A percentile compares a stretch with the other conserved stretches of the same genome.
Conservation (phyloP, 352 stramenopile genomes). For the Phytophthora kernoviae region DNA sequence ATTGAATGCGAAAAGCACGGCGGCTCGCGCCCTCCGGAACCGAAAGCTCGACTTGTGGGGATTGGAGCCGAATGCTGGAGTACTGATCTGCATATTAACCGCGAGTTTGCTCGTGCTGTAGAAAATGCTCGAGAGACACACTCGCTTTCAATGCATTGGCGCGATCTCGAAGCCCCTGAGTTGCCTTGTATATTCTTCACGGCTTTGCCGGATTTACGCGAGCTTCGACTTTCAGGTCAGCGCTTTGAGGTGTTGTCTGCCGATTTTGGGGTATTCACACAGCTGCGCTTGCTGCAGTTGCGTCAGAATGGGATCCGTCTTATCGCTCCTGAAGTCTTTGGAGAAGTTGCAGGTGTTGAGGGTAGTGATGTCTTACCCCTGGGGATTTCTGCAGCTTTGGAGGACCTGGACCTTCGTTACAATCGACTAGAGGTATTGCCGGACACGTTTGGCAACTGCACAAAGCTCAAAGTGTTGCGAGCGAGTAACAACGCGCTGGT, state of each 20-base stretch:
- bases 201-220: conserved; percentile 36
- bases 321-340: conserved; percentile 54
- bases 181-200: conserved; percentile 61
- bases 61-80: conserved; percentile 67
- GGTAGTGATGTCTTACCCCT: background rate
- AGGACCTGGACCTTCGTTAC: conserved; percentile 73
- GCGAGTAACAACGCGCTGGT: conserved; percentile 55
- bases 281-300: conserved; percentile 62
- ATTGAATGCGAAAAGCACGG: conserved; percentile 46
- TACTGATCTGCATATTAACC: conserved; percentile 72
- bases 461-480: conserved; percentile 45
- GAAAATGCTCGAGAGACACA: conserved; percentile 36
- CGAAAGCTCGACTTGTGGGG: conserved; percentile 43
- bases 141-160: conserved; percentile 74
- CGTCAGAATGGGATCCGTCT: conserved; percentile 61
- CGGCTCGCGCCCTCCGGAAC: conserved; percentile 31
- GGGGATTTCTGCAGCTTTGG: conserved; percentile 31
- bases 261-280: conserved; percentile 38
- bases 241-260: conserved; percentile 43
- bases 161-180: conserved; percentile 49
- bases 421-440: conserved; percentile 56
- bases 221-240: conserved; percentile 71
- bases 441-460: conserved; percentile 43
- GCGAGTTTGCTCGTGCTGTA: conserved; percentile 53
- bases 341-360: background rate